phyloP scores from a whole-genome alignment of 2,329 filamentous ascomycete species.

The Aureobasidium sp. region DNA sequence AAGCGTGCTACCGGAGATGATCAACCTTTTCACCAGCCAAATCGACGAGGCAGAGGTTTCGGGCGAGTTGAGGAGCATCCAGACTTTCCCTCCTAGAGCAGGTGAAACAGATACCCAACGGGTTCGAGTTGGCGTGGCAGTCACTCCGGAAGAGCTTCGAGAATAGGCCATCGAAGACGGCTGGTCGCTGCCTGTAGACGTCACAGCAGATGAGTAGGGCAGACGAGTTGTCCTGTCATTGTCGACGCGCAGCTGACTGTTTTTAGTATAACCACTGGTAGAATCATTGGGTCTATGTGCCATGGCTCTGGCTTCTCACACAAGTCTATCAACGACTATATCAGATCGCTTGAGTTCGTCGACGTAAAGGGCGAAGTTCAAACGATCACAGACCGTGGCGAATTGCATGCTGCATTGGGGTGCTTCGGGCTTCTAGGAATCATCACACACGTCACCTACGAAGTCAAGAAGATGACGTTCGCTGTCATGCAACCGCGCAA shows the following conservation, averaged over 20 bases:
- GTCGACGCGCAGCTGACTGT: not conserved
- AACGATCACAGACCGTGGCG: slow-evolving; percentile 29
- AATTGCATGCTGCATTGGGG: slow-evolving; percentile 34
- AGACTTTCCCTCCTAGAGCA: not conserved
- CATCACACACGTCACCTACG: slow-evolving; percentile 43
- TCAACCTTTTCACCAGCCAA: not conserved
- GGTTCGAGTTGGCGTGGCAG: slow-evolving; percentile 34
- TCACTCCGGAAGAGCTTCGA: slow-evolving; percentile 40
- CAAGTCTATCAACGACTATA: slow-evolving; percentile 37
- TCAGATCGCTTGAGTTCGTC: slow-evolving; percentile 40
- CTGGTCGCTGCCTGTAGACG: slow-evolving; percentile 37
- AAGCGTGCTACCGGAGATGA: slow-evolving; percentile 2
- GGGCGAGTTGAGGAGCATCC: slow-evolving; percentile 1
- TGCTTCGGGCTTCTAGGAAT: slow-evolving; percentile 41
- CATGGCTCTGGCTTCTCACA: slow-evolving; percentile 39
- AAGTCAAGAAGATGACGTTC: slow-evolving; percentile 40
- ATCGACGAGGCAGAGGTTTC: not conserved
- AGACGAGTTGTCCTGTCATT: not conserved
- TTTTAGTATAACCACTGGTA: slow-evolving; percentile 29
- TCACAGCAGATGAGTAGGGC: slow-evolving; percentile 35
- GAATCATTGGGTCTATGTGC: slow-evolving; percentile 21
- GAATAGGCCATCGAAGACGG: slow-evolving; percentile 36
- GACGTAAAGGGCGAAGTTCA: slow-evolving; percentile 37
- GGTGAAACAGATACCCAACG: slow-evolving; percentile 16
- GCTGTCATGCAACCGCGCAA: slow-evolving; percentile 38